Base-by-base conservation (phyloP, 2,329 filamentous ascomycete species). In the Talaromyces amestolkiae region DNA sequence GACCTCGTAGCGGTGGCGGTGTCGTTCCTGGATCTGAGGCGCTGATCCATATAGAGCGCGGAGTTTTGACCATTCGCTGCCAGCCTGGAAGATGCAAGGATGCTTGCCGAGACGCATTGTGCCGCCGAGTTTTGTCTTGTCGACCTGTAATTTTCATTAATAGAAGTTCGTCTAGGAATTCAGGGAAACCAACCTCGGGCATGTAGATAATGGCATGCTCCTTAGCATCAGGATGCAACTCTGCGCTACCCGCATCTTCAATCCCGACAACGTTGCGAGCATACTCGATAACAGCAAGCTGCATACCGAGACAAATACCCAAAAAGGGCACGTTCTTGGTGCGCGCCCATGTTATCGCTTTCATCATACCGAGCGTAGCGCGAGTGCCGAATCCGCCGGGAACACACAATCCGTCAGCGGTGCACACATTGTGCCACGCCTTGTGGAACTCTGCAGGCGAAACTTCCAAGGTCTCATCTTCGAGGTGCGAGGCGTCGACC, bases 281-380 rank as follows among this genome's bases (percentile, higher is more conserved):
- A 71, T 88, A 92, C 78, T 98, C 93, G 70, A 97, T 90, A 56
- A 97, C 92, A 22, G 94, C 93, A 56, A 97, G 86, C 77, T 98
- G 95, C 89, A 97, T 92, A 65, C 93, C 93, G 24, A 97, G 83
- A 76, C 94, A 97, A 68, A 98, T 90, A 66, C 95, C 95, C 0
- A 98, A 84, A 79, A 90, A 97, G 1, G 93, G 93, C 3, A 86
- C 86, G 68, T 90, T 89, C 72, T 92, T 89, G 70, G 90, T 89
- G 64, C 95, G 89, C 1, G 94, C 93, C 89, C 91, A 97, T 69
- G 89, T 89, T n/a, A 91, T 90, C 3, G 90, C 91, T 64, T 87
- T 83, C 72, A 98, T 89, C 93, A 98, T 98, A 68, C 95, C 95
- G 75, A 94, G 89, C 0, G 88, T 92, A 65, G 92, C 94, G 71